Percentiles rank a stretch among this genome's conserved stretches.
Conservation (phyloP, 1,139 yeast species). For the Oligophagozyma castellii region DNA sequence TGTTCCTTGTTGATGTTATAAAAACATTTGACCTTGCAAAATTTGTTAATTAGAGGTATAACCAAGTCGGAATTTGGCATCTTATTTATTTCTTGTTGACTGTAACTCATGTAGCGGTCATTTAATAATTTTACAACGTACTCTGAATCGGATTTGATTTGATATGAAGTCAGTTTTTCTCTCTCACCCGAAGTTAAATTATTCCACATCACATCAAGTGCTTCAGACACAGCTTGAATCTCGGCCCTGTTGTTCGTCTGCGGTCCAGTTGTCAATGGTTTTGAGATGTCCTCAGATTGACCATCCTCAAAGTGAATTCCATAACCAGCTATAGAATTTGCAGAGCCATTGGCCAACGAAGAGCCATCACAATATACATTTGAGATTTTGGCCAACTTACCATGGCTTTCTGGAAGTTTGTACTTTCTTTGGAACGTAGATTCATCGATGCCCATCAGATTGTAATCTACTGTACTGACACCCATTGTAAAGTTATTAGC, state of each 20-base stretch:
- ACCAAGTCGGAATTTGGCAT: conserved; percentile 20
- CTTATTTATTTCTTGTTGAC: conserved; percentile 17
- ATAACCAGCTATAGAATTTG: conserved; percentile 42
- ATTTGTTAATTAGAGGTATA: conserved; percentile 15
- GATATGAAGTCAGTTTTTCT: conserved; percentile 23
- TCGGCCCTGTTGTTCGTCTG: conserved; percentile 82
- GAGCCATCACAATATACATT: conserved; percentile 63
- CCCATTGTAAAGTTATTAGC: conserved; percentile 28
- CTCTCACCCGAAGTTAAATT: conserved; percentile 25
- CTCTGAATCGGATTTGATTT: conserved; percentile 42
- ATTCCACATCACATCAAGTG: conserved; percentile 31
- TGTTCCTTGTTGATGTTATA: conserved; percentile 18
- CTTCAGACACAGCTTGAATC: conserved; percentile 48
- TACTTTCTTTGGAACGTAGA: conserved; percentile 6
- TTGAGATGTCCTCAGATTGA: conserved; percentile 42
- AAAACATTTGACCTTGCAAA: conserved; percentile 18
- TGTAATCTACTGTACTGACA: conserved; percentile 9
- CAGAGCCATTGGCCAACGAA: conserved; percentile 38
- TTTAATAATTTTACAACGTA: conserved; percentile 38
- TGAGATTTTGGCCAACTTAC: conserved; percentile 1
- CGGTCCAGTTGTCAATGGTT: conserved; percentile 31
- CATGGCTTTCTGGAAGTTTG: neutral
- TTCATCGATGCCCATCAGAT: conserved; percentile 9
- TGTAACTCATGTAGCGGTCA: conserved; percentile 34
- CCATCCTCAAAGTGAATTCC: conserved; percentile 57